Evolutionary conservation across 108 stramenopile genomes (phyloP).

Genomic region (Nitzschia palea): DNA sequence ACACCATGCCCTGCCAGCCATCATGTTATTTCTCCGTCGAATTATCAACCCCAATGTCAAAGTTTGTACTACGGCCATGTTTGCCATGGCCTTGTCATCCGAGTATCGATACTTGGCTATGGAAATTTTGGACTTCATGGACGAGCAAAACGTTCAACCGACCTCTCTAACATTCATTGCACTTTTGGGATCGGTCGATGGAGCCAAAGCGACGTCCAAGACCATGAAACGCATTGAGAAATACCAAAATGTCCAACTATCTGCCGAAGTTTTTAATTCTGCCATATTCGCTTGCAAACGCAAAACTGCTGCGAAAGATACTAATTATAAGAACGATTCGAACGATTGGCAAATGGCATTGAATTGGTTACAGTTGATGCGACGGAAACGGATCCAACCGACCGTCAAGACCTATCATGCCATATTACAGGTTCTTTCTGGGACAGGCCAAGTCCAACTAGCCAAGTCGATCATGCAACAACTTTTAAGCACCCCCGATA

Average conservation of each 20-base stretch:
- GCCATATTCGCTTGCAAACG: constrained; percentile 44
- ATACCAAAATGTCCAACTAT: background rate
- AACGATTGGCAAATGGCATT: constrained; percentile 56
- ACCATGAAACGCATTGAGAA: background rate
- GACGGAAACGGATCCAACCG: constrained; percentile 40
- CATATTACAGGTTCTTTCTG: constrained; percentile 48
- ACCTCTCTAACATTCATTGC: constrained; percentile 33
- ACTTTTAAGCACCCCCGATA: constrained; percentile 6
- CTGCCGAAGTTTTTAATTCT: constrained; percentile 39
- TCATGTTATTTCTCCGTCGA: constrained; percentile 22
- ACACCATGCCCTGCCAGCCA: constrained; percentile 17
- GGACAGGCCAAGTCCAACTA: constrained; percentile 40
- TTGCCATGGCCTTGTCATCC: constrained; percentile 8
- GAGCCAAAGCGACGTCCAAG: background rate
- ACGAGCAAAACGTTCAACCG: constrained; percentile 19
- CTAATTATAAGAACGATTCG: background rate
- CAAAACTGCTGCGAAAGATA: background rate
- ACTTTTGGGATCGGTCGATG: constrained; percentile 20
- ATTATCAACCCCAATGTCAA: constrained; percentile 3
- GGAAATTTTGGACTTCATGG: constrained; percentile 22
- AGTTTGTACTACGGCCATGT: constrained; percentile 29
- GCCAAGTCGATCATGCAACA: constrained; percentile 51
- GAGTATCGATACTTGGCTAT: background rate
- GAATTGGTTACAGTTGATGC: constrained; percentile 48
- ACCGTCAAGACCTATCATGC: constrained; percentile 49